Percentiles rank a stretch among this genome's conserved stretches.
Conservation (phyloP, 2,329 filamentous ascomycete species). For the Colletotrichum sp. region DNA sequence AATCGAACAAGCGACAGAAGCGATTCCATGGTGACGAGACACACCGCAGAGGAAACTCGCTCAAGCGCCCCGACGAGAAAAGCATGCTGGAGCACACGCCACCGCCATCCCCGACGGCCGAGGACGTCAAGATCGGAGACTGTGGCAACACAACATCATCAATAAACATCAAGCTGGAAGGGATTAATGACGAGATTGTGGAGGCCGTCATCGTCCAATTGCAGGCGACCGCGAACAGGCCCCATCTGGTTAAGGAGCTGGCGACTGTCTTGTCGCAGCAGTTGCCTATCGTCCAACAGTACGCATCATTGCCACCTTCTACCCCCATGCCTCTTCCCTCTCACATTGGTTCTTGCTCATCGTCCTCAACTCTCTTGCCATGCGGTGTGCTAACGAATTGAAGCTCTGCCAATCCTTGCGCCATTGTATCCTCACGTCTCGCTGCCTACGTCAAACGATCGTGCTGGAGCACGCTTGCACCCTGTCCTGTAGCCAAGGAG, state of each 20-base stretch:
- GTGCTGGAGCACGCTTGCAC: constrained; percentile 76
- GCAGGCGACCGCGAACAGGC: constrained; percentile 87
- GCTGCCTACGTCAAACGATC: constrained; percentile 88
- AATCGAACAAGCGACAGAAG: constrained; percentile 73
- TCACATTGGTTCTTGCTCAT: not conserved
- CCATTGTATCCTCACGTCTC: constrained; percentile 92
- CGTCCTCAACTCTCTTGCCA: not conserved
- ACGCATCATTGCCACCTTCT: constrained; percentile 47
- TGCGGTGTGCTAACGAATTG: constrained; percentile 19
- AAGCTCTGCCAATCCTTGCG: constrained; percentile 94
- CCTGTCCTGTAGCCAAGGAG: constrained; percentile 91
- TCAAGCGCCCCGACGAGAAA: constrained; percentile 27
- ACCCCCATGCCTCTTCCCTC: not conserved
- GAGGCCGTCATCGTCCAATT: constrained; percentile 88
- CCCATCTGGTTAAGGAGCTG: constrained; percentile 93
- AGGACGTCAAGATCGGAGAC: not conserved
- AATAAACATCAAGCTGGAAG: constrained; percentile 64
- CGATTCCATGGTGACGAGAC: constrained; percentile 68
- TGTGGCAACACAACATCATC: not conserved
- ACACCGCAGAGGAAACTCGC: not conserved
- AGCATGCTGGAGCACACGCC: constrained; percentile 75
- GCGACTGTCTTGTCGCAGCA: constrained; percentile 78
- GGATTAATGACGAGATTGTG: constrained; percentile 94
- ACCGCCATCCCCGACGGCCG: constrained; percentile 38
- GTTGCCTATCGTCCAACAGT: constrained; percentile 90